Evolutionary conservation across 2,329 filamentous ascomycete genomes (phyloP).

Genomic region (Xylariales sp.): DNA sequence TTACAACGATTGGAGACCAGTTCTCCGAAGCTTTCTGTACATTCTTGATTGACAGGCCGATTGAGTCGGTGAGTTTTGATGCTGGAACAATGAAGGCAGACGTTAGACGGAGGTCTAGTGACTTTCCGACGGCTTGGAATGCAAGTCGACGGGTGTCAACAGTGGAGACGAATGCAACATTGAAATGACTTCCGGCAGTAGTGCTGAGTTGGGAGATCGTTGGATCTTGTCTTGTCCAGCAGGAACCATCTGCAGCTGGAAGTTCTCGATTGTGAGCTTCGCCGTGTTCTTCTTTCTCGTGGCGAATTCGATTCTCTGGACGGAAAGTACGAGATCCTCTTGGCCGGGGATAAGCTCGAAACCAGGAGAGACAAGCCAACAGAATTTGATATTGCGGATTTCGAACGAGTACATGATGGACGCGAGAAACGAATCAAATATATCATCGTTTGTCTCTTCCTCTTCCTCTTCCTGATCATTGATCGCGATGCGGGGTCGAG

Average conservation of each 20-base stretch:
- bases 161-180: slow-evolving; percentile 80
- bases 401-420: slow-evolving; percentile 76
- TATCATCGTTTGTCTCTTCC: slow-evolving; percentile 46
- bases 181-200: slow-evolving; percentile 87
- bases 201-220: slow-evolving; percentile 81
- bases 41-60: slow-evolving; percentile 72
- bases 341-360: slow-evolving; percentile 39
- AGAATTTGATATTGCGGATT: slow-evolving; percentile 71
- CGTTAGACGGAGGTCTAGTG: slow-evolving; percentile 79
- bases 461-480: slow-evolving; percentile 48
- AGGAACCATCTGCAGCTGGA: slow-evolving; percentile 89
- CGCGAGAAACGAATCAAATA: slow-evolving; percentile 64
- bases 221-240: slow-evolving; percentile 58
- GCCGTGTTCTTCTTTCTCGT: slow-evolving; percentile 82
- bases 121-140: slow-evolving; percentile 93
- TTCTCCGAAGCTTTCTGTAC: slow-evolving; percentile 56
- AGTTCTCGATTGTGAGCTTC: slow-evolving; percentile 75
- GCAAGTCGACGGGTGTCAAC: slow-evolving; percentile 73
- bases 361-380: slow-evolving; percentile 67
- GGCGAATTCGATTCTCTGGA: slow-evolving; percentile 76
- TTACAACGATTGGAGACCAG: slow-evolving; percentile 50
- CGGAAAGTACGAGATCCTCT: slow-evolving; percentile 76
- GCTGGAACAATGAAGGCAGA: slow-evolving; percentile 88
- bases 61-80: slow-evolving; percentile 73
- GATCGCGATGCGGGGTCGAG: slow-evolving; percentile 56